Conservation (phyloP, 345 rosid genomes). For the Populus ilicifolia region DNA sequence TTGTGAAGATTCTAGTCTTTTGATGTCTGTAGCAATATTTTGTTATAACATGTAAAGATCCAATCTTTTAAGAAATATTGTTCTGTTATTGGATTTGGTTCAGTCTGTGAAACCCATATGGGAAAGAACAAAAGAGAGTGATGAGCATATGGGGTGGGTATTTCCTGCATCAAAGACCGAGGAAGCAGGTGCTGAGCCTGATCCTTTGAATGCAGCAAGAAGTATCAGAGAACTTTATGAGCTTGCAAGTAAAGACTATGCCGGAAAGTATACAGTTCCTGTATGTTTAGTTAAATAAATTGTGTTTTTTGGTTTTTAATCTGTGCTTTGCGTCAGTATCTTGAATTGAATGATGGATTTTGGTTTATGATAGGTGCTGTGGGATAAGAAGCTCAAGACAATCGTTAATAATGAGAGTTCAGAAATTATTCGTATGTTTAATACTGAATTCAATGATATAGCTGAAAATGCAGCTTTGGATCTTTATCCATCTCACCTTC, state of each 20-base stretch:
- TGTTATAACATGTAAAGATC: neutral
- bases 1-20: neutral
- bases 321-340: slow-evolving; percentile 1
- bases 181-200: slow-evolving; percentile 75
- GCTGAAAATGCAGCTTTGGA: slow-evolving; percentile 49
- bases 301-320: neutral
- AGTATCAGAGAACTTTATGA: slow-evolving; percentile 74
- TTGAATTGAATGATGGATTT: slow-evolving; percentile 8
- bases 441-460: slow-evolving; percentile 43
- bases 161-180: slow-evolving; percentile 57
- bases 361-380: slow-evolving; percentile 34
- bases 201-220: slow-evolving; percentile 67
- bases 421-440: slow-evolving; percentile 47
- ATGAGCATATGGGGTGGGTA: slow-evolving; percentile 92
- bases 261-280: slow-evolving; percentile 83
- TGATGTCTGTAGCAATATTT: neutral
- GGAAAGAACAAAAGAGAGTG: slow-evolving; percentile 79
- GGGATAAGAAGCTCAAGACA: slow-evolving; percentile 54
- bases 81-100: slow-evolving; percentile 10
- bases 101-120: slow-evolving; percentile 83
- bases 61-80: neutral
- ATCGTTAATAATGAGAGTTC: slow-evolving; percentile 50
- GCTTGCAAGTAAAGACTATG: slow-evolving; percentile 69
- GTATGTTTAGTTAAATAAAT: slow-evolving; percentile 40
- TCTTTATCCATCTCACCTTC: slow-evolving; percentile 36